Evolutionary conservation across 2,329 filamentous ascomycete genomes (phyloP), one percentile per base, ranked within the genome.

Genomic region (Parastagonospora avenae): DNA sequence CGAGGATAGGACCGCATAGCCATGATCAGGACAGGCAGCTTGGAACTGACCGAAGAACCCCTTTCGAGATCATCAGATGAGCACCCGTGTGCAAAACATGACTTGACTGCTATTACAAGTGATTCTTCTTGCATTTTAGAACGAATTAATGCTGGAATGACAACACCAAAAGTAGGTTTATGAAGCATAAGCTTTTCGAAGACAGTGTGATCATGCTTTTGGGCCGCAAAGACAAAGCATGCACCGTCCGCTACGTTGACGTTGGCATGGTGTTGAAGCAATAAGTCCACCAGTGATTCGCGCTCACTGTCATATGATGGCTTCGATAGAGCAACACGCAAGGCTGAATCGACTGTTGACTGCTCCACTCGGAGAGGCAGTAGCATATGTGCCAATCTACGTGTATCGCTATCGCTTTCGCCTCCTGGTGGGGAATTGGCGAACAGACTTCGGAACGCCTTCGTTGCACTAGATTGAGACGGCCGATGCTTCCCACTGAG

Each of bases 101-200:
- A 71, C 2, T 78, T 74, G 31, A 85, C 62, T 1, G 78, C 75
- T 2, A 79, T 75, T 1, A 67, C 40, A 14, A 70, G 41, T 46
- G 50, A 27, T 10, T 82, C 78, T 50, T 86, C 81, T 2, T 78
- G 64, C 1, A 81, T 64, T 0, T 77, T 73, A 0, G 78, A 77
- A 39, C 80, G 79, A 42, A 88, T 82, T 1, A 88, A 78, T 30
- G 76, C 78, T 15, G 82, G 80, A 46, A 88, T 82, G 1, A 87
- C 67, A 0, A 82, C 76, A 38, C 78, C 74, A 1, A 79, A 74
- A 4, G 76, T 78, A 0, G 85, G 82, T 8, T 77, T 76, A 46
- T 79, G 75, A 4, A 47, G 46, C 36, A 72, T 46, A 6, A 71
- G 60, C 38, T 64, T 68, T 31, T 62, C 48, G 44, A 71, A 67